Percentiles rank a stretch among this genome's conserved stretches.
Evolutionary conservation across 2,329 filamentous ascomycete genomes (phyloP).

Genomic region (Septoria linicola): DNA sequence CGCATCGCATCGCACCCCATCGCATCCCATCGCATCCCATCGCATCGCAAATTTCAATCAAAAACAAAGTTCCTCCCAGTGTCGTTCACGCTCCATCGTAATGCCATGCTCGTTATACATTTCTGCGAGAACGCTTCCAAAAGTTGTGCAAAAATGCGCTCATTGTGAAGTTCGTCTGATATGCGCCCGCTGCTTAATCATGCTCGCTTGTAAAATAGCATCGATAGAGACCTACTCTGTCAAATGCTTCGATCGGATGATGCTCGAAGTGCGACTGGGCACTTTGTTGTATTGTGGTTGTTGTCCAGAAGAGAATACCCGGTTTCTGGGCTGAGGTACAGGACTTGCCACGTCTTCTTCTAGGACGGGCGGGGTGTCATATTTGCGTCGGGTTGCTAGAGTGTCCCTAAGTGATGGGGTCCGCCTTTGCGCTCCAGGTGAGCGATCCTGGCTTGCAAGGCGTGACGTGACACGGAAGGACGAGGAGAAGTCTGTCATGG

Average conservation of each 20-base stretch:
- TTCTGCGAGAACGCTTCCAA: constrained; percentile 10
- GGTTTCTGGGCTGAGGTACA: constrained; percentile 1
- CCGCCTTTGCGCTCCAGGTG: constrained; percentile 15
- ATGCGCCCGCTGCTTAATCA: constrained; percentile 3
- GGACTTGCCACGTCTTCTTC: constrained; percentile 13
- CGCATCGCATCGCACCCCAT: no score
- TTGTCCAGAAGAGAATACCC: constrained; percentile 8
- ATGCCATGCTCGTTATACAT: constrained; percentile 8
- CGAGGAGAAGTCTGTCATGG: constrained; percentile 45
- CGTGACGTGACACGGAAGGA: constrained; percentile 29
- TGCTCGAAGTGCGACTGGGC: constrained; percentile 12
- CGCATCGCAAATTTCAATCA: no score
- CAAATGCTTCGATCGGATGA: constrained; percentile 12
- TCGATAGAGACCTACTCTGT: constrained; percentile 24
- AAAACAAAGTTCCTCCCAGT: constrained; percentile 1
- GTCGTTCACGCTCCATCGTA: neutral
- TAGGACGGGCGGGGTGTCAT: constrained; percentile 20
- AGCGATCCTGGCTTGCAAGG: constrained; percentile 18
- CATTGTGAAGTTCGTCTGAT: neutral
- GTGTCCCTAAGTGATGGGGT: constrained; percentile 20
- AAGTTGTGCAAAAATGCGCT: neutral
- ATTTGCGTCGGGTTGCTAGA: constrained; percentile 15
- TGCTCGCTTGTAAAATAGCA: constrained; percentile 11
- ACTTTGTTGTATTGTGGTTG: constrained; percentile 4
- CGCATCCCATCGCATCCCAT: no score